These are phyloP conservation scores for Phaeotremella fagi DNA, from an alignment of 768 basidiomycete genomes.

Conservation along the genomic window DNA sequence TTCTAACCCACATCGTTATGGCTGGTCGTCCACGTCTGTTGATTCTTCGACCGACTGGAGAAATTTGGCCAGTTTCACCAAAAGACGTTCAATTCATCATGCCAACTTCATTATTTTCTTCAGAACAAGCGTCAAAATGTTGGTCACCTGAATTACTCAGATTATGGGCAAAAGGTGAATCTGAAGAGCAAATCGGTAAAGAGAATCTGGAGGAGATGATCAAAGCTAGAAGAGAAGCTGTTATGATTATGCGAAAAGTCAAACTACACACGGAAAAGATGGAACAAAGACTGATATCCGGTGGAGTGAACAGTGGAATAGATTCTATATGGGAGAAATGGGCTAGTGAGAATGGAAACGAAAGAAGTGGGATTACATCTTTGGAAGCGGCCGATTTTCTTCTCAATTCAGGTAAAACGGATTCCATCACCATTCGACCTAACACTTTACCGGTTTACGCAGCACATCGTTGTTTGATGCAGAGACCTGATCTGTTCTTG, in stretches of 20 bases:
- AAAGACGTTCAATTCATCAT: constrained; percentile 46
- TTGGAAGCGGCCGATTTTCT: constrained; percentile 56
- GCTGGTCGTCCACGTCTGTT: constrained; percentile 28
- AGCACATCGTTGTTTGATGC: constrained; percentile 40
- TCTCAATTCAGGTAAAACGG: constrained; percentile 24
- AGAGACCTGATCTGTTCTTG: constrained; percentile 35
- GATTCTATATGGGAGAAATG: constrained; percentile 24
- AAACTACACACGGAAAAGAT: constrained; percentile 54
- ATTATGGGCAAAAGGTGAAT: constrained; percentile 12
- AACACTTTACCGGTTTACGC: constrained; percentile 37
- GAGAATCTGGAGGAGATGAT: constrained; percentile 44
- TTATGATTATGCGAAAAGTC: constrained; percentile 59
- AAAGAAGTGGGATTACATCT: constrained; percentile 60
- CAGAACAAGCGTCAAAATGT: constrained; percentile 16
- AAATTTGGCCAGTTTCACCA: constrained; percentile 33
- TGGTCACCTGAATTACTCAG: constrained; percentile 26
- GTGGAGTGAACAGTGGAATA: constrained; percentile 35
- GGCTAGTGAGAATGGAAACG: constrained; percentile 47
- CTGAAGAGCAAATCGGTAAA: not conserved
- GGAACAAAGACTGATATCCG: constrained; percentile 37
- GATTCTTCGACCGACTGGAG: constrained; percentile 33
- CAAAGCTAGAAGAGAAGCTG: constrained; percentile 62
- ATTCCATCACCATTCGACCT: constrained; percentile 8
- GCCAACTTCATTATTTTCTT: constrained; percentile 26
- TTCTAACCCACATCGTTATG: constrained; percentile 33